phyloP scores from a whole-genome alignment of 192 early-diverging fungal genomes.

The Coemansia sp. region DNA sequence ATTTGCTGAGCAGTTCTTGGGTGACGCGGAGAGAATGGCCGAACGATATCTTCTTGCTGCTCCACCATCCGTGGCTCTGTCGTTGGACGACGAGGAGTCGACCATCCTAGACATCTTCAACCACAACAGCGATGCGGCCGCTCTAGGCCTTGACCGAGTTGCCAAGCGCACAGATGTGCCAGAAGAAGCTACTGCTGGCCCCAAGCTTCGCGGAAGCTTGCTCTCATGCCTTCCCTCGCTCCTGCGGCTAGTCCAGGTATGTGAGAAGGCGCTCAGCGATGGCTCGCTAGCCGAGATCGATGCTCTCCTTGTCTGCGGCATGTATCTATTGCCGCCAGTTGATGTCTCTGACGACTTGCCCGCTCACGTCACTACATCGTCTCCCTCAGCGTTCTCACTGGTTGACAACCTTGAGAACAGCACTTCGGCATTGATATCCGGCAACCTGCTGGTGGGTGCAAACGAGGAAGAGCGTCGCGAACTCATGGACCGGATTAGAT shows the following conservation, averaged over 20 bases:
- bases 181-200: neutral
- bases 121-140: conserved; percentile 30
- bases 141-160: conserved; percentile 45
- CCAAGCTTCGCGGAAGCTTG: conserved; percentile 33
- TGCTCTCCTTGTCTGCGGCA: conserved; percentile 67
- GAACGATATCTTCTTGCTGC: conserved; percentile 14
- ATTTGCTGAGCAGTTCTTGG: conserved; percentile 62
- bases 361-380: conserved; percentile 23
- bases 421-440: conserved; percentile 14
- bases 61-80: conserved; percentile 15
- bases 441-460: conserved; percentile 21
- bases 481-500: conserved; percentile 2
- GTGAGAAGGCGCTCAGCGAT: conserved; percentile 58
- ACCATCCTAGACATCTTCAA: conserved; percentile 37
- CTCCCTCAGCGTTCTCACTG: conserved; percentile 21
- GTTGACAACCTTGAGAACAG: conserved; percentile 3
- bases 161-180: conserved; percentile 19
- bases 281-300: conserved; percentile 63
- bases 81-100: conserved; percentile 34
- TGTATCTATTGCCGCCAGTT: conserved; percentile 37
- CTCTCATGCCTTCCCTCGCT: conserved; percentile 63
- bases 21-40: conserved; percentile 35
- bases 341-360: conserved; percentile 2
- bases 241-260: conserved; percentile 69
- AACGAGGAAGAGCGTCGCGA: conserved; percentile 46